Evolutionary conservation across 768 basidiomycete species (phyloP).

Genomic region (Boletus patriciae): DNA sequence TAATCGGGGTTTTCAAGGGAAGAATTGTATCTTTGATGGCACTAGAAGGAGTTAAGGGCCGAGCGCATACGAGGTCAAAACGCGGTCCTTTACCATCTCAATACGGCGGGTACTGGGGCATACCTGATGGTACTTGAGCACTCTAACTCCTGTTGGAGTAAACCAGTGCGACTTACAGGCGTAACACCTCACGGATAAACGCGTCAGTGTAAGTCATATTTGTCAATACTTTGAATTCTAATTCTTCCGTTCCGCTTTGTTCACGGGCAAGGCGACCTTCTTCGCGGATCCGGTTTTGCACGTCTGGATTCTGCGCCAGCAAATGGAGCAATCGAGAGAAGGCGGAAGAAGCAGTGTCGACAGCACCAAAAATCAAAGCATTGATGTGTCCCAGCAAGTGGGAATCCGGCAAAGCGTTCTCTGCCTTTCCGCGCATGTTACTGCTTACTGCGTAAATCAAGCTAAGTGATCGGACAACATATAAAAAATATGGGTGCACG

Average conservation of each 20-base stretch:
- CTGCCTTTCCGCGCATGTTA: background rate
- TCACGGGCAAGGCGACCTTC: background rate
- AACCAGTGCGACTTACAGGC: background rate
- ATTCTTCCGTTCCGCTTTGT: background rate
- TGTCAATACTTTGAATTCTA: background rate
- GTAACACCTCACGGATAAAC: background rate
- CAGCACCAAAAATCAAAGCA: conserved; percentile 1
- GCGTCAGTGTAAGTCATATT: conserved; percentile 1
- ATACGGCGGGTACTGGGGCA: background rate
- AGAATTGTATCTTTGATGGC: background rate
- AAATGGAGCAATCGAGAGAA: background rate
- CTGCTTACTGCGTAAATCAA: background rate
- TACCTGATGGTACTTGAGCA: background rate
- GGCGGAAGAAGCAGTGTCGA: background rate
- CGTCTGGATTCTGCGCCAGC: background rate
- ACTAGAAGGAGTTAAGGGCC: background rate
- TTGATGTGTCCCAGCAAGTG: conserved; percentile 2
- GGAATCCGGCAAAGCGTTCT: background rate
- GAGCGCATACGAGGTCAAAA: background rate
- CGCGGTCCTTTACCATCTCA: background rate
- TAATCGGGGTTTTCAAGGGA: background rate
- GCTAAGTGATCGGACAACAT: background rate
- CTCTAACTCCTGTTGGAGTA: background rate
- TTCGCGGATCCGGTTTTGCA: conserved; percentile 1
- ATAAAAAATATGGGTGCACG: background rate